A percentile compares a stretch with the other conserved stretches of the same genome.
phyloP scores from a whole-genome alignment of 148 eudicot species.

The Drosera capensis region DNA sequence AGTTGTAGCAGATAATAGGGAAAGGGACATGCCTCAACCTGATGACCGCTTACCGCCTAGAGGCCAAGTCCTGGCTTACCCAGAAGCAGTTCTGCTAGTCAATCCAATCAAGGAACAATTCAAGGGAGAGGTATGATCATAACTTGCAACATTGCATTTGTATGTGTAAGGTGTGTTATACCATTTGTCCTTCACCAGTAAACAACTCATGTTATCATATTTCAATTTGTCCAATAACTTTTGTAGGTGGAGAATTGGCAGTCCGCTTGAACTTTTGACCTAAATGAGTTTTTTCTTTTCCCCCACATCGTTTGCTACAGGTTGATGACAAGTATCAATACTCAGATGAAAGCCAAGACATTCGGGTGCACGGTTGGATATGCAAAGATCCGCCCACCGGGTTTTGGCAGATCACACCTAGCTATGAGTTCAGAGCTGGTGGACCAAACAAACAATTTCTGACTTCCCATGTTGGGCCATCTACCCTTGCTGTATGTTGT shows the following conservation, averaged over 20 bases:
- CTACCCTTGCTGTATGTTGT: slow-evolving; percentile 50
- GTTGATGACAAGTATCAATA: slow-evolving; percentile 87
- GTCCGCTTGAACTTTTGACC: too few species aligned
- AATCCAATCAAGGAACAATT: slow-evolving; percentile 24
- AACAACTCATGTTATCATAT: too few species aligned
- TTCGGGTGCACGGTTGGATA: slow-evolving; percentile 64
- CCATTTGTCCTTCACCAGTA: too few species aligned
- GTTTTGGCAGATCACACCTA: slow-evolving; percentile 82
- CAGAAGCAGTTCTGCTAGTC: slow-evolving; percentile 31
- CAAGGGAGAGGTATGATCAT: slow-evolving; percentile 29
- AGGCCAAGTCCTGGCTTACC: slow-evolving; percentile 24
- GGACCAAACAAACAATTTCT: slow-evolving; percentile 70
- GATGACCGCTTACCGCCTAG: slow-evolving; percentile 30
- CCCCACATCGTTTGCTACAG: slow-evolving; percentile 10
- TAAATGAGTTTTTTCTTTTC: background rate
- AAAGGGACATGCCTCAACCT: slow-evolving; percentile 36
- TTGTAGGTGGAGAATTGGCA: too few species aligned
- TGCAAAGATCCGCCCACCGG: slow-evolving; percentile 30
- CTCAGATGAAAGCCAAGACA: slow-evolving; percentile 49
- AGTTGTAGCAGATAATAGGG: slow-evolving; percentile 30
- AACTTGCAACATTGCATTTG: background rate
- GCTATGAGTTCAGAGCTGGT: slow-evolving; percentile 59
- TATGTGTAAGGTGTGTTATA: background rate
- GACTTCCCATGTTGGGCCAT: slow-evolving; percentile 71
- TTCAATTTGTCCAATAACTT: too few species aligned